Conservation (phyloP, 2,329 filamentous ascomycete genomes). For the Aspergillus japonicus region DNA sequence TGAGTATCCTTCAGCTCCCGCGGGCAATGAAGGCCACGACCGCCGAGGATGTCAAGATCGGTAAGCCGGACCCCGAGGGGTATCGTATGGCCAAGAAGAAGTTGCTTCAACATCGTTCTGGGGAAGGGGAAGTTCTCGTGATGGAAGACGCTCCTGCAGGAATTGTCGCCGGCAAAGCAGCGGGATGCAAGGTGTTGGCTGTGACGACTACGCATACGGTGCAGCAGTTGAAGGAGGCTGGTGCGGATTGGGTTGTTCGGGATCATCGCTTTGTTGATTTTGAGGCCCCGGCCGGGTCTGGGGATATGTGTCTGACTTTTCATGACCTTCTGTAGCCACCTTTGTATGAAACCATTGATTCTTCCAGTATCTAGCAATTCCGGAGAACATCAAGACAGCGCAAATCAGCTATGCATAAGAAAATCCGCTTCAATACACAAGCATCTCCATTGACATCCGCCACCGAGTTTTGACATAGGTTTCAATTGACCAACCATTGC, state of each 20-base stretch:
- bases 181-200: neutral
- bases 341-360: no score
- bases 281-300: neutral
- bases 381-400: no score
- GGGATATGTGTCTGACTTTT: neutral
- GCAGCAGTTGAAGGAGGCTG: slow-evolving; percentile 1
- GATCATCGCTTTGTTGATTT: slow-evolving; percentile 1
- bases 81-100: neutral
- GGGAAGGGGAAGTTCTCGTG: neutral
- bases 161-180: slow-evolving; percentile 1
- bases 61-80: slow-evolving; percentile 9
- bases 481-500: no score
- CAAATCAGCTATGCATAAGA: no score
- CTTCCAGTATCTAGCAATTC: no score
- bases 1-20: slow-evolving; percentile 3
- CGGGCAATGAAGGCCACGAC: slow-evolving; percentile 1
- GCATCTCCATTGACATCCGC: no score
- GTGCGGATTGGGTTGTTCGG: slow-evolving; percentile 1
- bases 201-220: slow-evolving; percentile 3
- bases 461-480: no score
- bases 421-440: fast-evolving
- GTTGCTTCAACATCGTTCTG: neutral
- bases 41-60: slow-evolving; percentile 5
- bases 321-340: neutral
- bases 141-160: slow-evolving; percentile 6